Percentiles rank a stretch among this genome's conserved stretches.
These are phyloP conservation scores for Candida germanica DNA, from an alignment of 805 yeast species.

Conservation along the genomic window DNA sequence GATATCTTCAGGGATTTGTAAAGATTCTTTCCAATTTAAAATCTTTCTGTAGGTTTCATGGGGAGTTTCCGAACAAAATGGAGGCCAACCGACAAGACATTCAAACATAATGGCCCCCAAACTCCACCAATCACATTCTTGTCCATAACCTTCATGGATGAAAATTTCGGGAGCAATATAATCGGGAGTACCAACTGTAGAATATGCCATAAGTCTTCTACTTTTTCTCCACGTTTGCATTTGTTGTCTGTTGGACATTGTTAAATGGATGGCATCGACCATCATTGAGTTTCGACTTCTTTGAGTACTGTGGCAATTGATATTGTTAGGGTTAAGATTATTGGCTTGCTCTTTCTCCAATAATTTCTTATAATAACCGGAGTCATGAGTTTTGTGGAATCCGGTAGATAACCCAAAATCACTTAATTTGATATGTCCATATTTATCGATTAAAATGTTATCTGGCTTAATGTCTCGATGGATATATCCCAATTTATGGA, in stretches of 20 bases:
- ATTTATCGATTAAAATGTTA: constrained; percentile 81
- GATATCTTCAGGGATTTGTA: constrained; percentile 87
- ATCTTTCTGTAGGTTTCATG: constrained; percentile 92
- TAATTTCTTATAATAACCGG: constrained; percentile 78
- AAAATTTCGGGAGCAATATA: constrained; percentile 95
- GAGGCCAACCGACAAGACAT: constrained; percentile 96
- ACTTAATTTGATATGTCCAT: constrained; percentile 64
- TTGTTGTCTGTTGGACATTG: constrained; percentile 92
- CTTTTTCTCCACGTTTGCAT: constrained; percentile 96
- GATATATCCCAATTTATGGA: constrained; percentile 88
- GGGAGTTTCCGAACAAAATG: constrained; percentile 92
- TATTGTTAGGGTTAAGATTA: constrained; percentile 3
- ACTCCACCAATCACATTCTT: constrained; percentile 98
- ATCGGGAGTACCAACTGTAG: constrained; percentile 96
- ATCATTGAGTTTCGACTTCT: constrained; percentile 69
- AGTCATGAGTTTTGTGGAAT: constrained; percentile 89
- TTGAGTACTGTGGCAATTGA: constrained; percentile 17
- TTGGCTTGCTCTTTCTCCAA: constrained; percentile 53
- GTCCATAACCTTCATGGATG: constrained; percentile 90
- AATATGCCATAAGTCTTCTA: constrained; percentile 88
- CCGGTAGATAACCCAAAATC: constrained; percentile 88
- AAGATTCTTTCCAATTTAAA: constrained; percentile 84
- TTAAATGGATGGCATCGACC: constrained; percentile 92
- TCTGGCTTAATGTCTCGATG: constrained; percentile 98
- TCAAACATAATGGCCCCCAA: constrained; percentile 95